Base-by-base conservation (phyloP, 108 stramenopile genomes). In the Cyclotella sp. region DNA sequence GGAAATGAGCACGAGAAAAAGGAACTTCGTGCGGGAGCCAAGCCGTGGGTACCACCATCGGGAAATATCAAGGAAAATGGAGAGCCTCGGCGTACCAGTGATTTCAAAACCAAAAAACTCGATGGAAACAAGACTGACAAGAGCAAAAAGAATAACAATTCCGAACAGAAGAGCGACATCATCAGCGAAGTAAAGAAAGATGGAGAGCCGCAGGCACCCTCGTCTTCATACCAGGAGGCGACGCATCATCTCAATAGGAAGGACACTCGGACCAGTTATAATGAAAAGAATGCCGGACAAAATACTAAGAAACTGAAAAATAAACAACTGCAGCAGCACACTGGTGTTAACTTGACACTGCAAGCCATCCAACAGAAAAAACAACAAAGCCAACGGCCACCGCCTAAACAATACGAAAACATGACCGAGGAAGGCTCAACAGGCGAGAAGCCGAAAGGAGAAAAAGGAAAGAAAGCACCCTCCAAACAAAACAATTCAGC, bases 251-350 rank as follows among this genome's bases (percentile, higher is more conserved):
- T 5, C 34, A 2, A 34, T 6, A 34, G 34, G 4, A 34, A 34
- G 34, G 59, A 52, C 68, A 66, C 22, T 21, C 81, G 16, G 57
- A 67, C 15, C 78, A 70, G 15, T 24, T 22, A 19, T 63, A 59
- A 44, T 47, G 47, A 22, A 71, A 59, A 45, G 29, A 27, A 39
- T 26, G 40, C 51, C 39, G 26, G 14, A 2, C 39, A 52, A 51
- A 12, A 12, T 47, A 26, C 63, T 15, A 75, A 70, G 22, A 57
- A 57, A 29, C 53, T 30, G 46, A 68, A 68, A 24, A 16, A 41
- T 10, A 19, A 72, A 9, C 30, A 75, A 26, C 41, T 49, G 15
- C 28, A 34, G 18, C 39, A 77, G 59, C 57, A 70, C 11, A 18
- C 34, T 3, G 22, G 16, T 57, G 21, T 5, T 15, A 68, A 64